Conservation (phyloP, 2,329 filamentous ascomycete species). For the Aspergillus terreus region DNA sequence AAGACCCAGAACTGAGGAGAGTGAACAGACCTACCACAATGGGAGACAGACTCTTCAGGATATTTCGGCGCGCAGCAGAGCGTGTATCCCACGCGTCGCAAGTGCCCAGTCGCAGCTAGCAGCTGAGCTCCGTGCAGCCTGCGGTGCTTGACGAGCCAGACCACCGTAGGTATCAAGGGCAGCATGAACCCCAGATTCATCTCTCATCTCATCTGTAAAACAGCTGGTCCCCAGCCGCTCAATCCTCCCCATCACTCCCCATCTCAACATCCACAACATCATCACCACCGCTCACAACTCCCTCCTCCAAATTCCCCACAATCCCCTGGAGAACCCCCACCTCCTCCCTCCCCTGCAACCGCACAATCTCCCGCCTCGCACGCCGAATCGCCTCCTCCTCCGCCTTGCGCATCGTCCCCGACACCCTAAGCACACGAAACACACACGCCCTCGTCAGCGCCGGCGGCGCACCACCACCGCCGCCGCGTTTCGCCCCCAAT, state of each 20-base stretch:
- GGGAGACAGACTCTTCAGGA: not conserved
- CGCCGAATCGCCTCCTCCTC: conserved; percentile 85
- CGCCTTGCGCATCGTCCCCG: conserved; percentile 86
- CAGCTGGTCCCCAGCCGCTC: not conserved
- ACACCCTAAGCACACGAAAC: conserved; percentile 80
- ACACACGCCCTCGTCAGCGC: conserved; percentile 56
- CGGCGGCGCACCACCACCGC: not conserved
- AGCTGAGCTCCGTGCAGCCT: no score
- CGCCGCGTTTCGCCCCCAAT: conserved; percentile 43
- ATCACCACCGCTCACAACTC: conserved; percentile 8
- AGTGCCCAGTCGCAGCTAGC: no score
- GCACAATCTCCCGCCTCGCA: conserved; percentile 67
- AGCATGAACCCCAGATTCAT: no score
- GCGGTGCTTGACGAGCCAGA: no score
- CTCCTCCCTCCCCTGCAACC: conserved; percentile 55
- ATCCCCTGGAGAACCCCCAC: conserved; percentile 41
- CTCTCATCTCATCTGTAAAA: no score
- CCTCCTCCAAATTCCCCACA: conserved; percentile 35
- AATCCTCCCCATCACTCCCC: conserved; percentile 37
- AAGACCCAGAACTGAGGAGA: no score
- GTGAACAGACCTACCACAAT: conserved; percentile 3
- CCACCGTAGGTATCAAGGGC: no score
- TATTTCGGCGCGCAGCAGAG: no score
- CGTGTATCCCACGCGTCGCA: no score
- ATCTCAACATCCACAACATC: conserved; percentile 44